Conservation (phyloP, 148 eudicot genomes). For the Rhododendron ferrugineum region DNA sequence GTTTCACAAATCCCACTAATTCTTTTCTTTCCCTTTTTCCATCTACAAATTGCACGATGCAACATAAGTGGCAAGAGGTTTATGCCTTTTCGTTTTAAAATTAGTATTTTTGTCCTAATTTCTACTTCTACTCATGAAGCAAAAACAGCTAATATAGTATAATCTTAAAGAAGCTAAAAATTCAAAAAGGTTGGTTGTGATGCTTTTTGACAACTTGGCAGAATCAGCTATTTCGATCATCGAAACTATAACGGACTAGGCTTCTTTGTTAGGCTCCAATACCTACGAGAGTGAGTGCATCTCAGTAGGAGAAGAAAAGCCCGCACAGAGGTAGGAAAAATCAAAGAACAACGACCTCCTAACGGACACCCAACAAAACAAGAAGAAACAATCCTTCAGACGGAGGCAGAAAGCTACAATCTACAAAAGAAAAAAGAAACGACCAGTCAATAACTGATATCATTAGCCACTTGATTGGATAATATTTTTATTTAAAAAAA, state of each 20-base stretch:
- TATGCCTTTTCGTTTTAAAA: background rate
- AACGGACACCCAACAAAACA: no score
- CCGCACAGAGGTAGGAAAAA: no score
- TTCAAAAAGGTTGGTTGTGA: background rate
- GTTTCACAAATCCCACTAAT: no score
- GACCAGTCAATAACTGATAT: no score
- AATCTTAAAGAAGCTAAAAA: background rate
- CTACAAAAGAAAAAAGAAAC: no score
- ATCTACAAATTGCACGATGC: background rate
- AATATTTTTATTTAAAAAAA: no score
- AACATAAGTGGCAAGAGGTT: background rate
- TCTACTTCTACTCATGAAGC: background rate
- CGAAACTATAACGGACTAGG: background rate
- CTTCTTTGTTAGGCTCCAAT: background rate
- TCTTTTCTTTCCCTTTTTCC: background rate
- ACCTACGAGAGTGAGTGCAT: background rate
- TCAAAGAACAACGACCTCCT: no score
- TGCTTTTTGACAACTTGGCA: background rate
- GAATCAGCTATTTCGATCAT: background rate
- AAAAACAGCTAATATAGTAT: background rate
- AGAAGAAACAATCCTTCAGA: no score
- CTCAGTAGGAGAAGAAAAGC: no score
- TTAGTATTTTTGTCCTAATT: background rate
- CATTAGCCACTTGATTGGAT: background rate
- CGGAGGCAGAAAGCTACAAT: no score